Percentiles rank a stretch among this genome's conserved stretches.
These are phyloP conservation scores for Nothomitra cinnamomea DNA, from an alignment of 2,329 filamentous ascomycete genomes.

Conservation along the genomic window DNA sequence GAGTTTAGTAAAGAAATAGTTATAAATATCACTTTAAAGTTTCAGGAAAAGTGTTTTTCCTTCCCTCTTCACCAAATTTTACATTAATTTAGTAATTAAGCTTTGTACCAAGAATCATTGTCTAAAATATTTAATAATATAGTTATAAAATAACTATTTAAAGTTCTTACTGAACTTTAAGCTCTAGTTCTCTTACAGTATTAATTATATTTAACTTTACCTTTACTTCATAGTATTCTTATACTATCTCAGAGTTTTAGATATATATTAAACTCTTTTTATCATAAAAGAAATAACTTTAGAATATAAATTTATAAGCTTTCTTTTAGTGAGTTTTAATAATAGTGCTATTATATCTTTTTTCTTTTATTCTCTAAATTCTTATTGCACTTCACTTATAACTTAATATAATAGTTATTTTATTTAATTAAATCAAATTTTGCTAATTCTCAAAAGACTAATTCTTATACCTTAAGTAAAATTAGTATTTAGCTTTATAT, in stretches of 20 bases:
- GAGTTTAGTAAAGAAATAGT: too few species aligned
- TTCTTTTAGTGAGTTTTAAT: not conserved
- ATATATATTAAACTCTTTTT: slow-evolving; percentile 6
- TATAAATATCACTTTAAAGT: too few species aligned
- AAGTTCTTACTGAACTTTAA: too few species aligned
- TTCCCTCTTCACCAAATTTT: too few species aligned
- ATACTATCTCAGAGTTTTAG: too few species aligned
- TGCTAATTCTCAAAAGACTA: slow-evolving; percentile 11
- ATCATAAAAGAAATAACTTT: slow-evolving; percentile 4
- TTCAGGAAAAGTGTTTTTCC: too few species aligned
- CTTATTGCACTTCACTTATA: not conserved
- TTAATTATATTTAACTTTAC: too few species aligned
- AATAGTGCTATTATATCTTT: not conserved
- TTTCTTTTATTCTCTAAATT: not conserved
- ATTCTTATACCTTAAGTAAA: slow-evolving; percentile 8
- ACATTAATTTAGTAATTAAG: too few species aligned
- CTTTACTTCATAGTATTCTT: not conserved
- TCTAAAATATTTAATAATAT: too few species aligned
- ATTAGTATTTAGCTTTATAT: not conserved
- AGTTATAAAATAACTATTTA: too few species aligned
- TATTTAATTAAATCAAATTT: slow-evolving; percentile 11
- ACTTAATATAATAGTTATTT: slow-evolving; percentile 5
- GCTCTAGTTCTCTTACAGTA: too few species aligned
- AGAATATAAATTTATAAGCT: slow-evolving; percentile 1
- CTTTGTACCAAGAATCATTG: too few species aligned